Conservation (phyloP, 352 stramenopile species). For the Phytophthora nicotianae region DNA sequence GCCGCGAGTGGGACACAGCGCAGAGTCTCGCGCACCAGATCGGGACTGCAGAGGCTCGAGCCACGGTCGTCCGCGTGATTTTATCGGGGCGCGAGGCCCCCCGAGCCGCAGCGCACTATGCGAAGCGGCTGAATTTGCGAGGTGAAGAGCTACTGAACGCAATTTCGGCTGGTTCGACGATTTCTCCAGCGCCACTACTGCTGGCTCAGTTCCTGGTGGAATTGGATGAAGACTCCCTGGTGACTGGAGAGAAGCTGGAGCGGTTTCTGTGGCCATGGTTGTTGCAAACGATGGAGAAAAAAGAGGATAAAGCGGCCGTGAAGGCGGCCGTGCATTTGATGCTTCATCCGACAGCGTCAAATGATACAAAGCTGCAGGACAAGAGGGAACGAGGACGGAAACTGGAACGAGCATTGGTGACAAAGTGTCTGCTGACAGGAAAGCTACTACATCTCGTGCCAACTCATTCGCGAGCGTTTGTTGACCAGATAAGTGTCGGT, state of each 20-base stretch:
- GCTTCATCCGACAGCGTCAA: conserved; percentile 26
- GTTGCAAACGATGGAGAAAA: conserved; percentile 20
- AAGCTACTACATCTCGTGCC: conserved; percentile 51
- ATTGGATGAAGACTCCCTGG: conserved; percentile 38
- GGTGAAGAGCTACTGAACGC: conserved; percentile 38
- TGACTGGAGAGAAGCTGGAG: conserved; percentile 41
- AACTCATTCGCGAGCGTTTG: conserved; percentile 28
- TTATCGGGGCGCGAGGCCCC: conserved; percentile 44
- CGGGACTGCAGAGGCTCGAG: conserved; percentile 37
- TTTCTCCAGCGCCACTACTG: conserved; percentile 33
- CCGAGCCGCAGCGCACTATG: conserved; percentile 70
- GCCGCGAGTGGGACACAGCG: conserved; percentile 63
- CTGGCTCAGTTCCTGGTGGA: conserved; percentile 69
- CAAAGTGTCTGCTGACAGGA: conserved; percentile 38
- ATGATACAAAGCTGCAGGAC: conserved; percentile 26
- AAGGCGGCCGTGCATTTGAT: conserved; percentile 51
- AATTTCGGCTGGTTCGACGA: conserved; percentile 6
- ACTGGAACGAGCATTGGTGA: conserved; percentile 56
- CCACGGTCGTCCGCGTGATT: conserved; percentile 45
- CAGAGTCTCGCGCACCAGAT: conserved; percentile 59
- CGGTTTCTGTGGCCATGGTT: conserved; percentile 72
- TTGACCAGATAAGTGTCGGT: conserved; percentile 1
- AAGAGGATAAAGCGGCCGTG: conserved; percentile 17
- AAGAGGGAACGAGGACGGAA: conserved; percentile 40
- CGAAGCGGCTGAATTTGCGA: conserved; percentile 50